Conservation (phyloP, 352 stramenopile species). For the Phytopythium kandeliae region DNA sequence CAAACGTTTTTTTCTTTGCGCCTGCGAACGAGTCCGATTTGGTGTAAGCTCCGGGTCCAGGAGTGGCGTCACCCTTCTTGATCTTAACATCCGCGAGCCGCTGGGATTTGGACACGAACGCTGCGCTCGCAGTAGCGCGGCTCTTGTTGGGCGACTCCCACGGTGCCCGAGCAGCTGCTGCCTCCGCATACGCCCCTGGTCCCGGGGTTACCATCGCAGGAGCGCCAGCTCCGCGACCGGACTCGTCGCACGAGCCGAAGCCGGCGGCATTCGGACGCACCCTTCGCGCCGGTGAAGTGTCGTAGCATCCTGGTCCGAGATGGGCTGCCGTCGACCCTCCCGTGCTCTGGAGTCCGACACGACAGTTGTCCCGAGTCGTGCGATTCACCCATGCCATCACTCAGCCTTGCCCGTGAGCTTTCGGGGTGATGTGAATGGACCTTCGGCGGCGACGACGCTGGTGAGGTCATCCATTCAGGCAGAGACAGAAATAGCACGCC, state of each 20-base stretch:
- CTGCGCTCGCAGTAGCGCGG: constrained; percentile 31
- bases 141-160: constrained; percentile 58
- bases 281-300: constrained; percentile 27
- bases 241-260: constrained; percentile 50
- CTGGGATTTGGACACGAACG: constrained; percentile 50
- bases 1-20: constrained; percentile 37
- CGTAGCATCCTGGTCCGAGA: constrained; percentile 58
- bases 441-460: too few species aligned
- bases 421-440: too few species aligned
- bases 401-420: not conserved
- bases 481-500: too few species aligned
- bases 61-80: constrained; percentile 28
- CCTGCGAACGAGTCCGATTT: constrained; percentile 41
- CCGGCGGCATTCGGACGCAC: constrained; percentile 48
- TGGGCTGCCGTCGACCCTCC: constrained; percentile 17
- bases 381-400: constrained; percentile 73
- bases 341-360: constrained; percentile 25
- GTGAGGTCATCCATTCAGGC: too few species aligned
- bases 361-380: constrained; percentile 47
- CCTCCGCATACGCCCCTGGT: constrained; percentile 35
- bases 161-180: constrained; percentile 24
- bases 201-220: constrained; percentile 50
- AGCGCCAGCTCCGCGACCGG: constrained; percentile 30
- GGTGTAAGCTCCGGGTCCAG: constrained; percentile 52
- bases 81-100: constrained; percentile 23